Evolutionary conservation across 2,329 filamentous ascomycete species (phyloP), one percentile per base, ranked within the genome.

Genomic region (Cladosporium sp.): DNA sequence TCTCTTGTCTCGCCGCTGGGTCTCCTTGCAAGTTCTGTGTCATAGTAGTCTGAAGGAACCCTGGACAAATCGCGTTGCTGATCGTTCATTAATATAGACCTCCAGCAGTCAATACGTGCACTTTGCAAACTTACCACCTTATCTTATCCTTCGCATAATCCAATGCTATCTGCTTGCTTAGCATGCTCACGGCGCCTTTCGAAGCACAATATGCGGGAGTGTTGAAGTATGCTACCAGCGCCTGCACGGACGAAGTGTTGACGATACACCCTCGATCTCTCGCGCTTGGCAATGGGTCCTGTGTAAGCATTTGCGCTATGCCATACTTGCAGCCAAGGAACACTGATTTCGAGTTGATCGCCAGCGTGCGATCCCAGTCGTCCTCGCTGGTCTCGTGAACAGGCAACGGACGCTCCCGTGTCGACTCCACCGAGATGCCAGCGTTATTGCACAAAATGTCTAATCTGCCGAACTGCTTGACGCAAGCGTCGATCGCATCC

Each of bases 161-260:
- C n/a, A 81, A 67, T 2, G 80, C 80, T n/a, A 82, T 74, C 62
- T 79, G 76, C 61, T 79, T 81, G 8, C 82, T 84, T 54, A 85
- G 74, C 51, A 79, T 75, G 11, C 80, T 74, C 7, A 83, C 81
- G 0, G 81, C 83, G 11, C 79, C 80, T 68, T 85, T 85, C 51
- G 77, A 80, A 2, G 81, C 79, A 63, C 79, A 81, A 69, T 84
- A 85, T 21, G 75, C 74, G 30, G 78, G 36, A 38, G 71, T 75
- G 18, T 72, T 70, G 57, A 68, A 66, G 66, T 71, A 74, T 21
- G 73, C 76, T 24, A 79, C 75, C 58, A 75, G 68, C 18, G 73
- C 77, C 66, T 74, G 74, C 26, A 79, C 72, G 47, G 74, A 77
- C 8, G 77, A 75, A 7, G 76, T 74, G 59, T 80, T 79, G 44